phyloP scores from a whole-genome alignment of 2,329 filamentous ascomycete genomes.

The Periconia digitata region DNA sequence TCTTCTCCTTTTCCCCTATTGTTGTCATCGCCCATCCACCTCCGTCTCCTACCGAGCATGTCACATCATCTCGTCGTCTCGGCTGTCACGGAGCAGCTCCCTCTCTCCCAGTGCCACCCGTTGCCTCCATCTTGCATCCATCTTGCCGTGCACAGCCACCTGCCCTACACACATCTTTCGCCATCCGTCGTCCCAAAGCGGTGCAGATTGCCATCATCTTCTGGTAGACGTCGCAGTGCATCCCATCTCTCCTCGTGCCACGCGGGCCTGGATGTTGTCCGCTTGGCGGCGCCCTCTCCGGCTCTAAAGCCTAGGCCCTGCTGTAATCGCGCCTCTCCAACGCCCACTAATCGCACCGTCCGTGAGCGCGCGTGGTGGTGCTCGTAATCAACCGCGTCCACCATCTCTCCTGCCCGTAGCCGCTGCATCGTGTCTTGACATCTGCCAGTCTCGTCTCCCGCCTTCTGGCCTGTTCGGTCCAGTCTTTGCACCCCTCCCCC shows the following conservation, averaged over 20 bases:
- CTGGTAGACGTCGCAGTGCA: slow-evolving; percentile 4
- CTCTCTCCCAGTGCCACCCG: too few relatives aligned
- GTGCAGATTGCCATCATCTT: slow-evolving; percentile 38
- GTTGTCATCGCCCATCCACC: too few relatives aligned
- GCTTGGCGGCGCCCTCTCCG: too few relatives aligned
- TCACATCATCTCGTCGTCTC: too few relatives aligned
- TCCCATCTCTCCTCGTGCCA: slow-evolving; percentile 12
- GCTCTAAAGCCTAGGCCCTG: too few relatives aligned
- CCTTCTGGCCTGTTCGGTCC: neutral
- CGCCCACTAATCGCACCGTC: neutral
- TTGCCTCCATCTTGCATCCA: slow-evolving; percentile 21
- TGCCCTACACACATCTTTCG: slow-evolving; percentile 34
- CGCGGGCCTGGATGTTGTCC: slow-evolving; percentile 30
- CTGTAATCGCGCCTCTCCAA: neutral
- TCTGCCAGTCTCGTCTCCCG: neutral
- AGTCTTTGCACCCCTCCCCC: neutral
- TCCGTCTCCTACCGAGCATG: too few relatives aligned
- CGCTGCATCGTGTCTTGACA: too few relatives aligned
- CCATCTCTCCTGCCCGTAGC: too few relatives aligned
- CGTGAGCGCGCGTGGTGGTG: too few relatives aligned
- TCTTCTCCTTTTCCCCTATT: too few relatives aligned
- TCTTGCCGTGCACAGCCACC: slow-evolving; percentile 38
- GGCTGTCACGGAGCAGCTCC: too few relatives aligned
- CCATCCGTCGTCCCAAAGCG: slow-evolving; percentile 26
- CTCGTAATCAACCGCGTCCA: neutral